These are phyloP conservation scores for Stramenopiles sp. DNA, from an alignment of 352 stramenopile genomes.

Conservation along the genomic window DNA sequence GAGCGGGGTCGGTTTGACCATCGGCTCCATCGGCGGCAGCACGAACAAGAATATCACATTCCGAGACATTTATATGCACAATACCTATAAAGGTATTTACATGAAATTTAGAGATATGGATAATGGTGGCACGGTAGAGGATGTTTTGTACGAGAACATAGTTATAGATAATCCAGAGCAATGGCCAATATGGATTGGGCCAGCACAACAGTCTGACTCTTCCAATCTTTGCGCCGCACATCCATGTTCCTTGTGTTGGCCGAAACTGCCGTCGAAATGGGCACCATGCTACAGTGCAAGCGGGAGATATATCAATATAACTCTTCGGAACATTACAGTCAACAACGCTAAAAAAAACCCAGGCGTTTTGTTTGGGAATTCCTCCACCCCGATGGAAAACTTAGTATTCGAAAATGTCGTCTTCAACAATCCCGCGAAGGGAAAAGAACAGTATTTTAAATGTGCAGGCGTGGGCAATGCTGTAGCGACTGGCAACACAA, in stretches of 20 bases:
- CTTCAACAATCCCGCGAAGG: conserved; percentile 21
- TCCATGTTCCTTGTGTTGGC: conserved; percentile 26
- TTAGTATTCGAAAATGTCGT: conserved; percentile 26
- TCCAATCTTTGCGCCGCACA: conserved; percentile 19
- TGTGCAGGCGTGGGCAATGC: conserved; percentile 25
- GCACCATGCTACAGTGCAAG: conserved; percentile 9
- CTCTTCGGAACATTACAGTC: conserved; percentile 25
- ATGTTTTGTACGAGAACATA: conserved; percentile 33
- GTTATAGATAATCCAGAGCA: conserved; percentile 29
- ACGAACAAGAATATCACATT: conserved; percentile 34
- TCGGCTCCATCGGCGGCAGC: conserved; percentile 27
- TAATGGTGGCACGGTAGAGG: conserved; percentile 19
- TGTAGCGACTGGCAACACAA: conserved; percentile 25
- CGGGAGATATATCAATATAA: conserved; percentile 21
- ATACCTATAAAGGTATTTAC: conserved; percentile 34
- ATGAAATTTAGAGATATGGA: conserved; percentile 26
- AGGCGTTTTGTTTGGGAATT: conserved; percentile 25
- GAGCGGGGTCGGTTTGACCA: conserved; percentile 29
- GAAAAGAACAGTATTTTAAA: conserved; percentile 21
- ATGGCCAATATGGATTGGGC: conserved; percentile 35
- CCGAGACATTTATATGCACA: conserved; percentile 27
- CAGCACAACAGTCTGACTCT: conserved; percentile 29
- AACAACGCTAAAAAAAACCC: conserved; percentile 18
- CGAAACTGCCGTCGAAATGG: conserved; percentile 18
- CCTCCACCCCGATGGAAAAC: conserved; percentile 19